Conservation (phyloP, 1,284 basidiomycete species). For the Fomitopsis betulina region DNA sequence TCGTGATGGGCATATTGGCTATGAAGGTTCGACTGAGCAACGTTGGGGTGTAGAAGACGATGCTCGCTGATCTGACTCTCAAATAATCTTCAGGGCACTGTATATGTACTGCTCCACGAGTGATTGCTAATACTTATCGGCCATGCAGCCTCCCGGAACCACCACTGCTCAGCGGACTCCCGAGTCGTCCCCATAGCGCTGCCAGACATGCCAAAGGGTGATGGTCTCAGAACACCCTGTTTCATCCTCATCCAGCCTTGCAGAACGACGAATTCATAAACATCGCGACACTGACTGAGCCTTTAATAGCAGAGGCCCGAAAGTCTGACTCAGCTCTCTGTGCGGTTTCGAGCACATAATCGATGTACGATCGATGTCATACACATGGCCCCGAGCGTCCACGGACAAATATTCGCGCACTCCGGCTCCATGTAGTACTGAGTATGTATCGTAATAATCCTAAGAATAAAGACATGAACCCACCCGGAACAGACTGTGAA, state of each 20-base stretch:
- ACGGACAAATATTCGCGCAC: too few relatives aligned
- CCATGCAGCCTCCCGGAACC: too few relatives aligned
- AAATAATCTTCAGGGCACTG: background rate
- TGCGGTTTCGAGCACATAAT: background rate
- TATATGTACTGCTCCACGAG: background rate
- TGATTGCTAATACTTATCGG: too few relatives aligned
- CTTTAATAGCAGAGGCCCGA: background rate
- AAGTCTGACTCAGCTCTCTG: background rate
- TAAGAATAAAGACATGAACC: too few relatives aligned
- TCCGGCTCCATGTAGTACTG: too few relatives aligned
- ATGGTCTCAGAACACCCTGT: background rate
- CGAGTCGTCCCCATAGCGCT: background rate
- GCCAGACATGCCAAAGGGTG: background rate
- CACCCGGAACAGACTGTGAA: background rate
- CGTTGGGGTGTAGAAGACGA: background rate
- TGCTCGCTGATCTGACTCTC: background rate
- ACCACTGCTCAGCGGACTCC: background rate
- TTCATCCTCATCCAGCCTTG: background rate
- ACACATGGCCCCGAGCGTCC: background rate
- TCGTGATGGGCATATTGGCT: constrained; percentile 15
- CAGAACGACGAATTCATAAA: too few relatives aligned
- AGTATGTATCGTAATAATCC: too few relatives aligned
- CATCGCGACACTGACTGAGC: background rate
- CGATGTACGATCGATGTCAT: background rate
- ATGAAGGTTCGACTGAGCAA: background rate